These are phyloP conservation scores for Strobilomyces echinocephalus DNA, from an alignment of 768 basidiomycete genomes.

Conservation along the genomic window DNA sequence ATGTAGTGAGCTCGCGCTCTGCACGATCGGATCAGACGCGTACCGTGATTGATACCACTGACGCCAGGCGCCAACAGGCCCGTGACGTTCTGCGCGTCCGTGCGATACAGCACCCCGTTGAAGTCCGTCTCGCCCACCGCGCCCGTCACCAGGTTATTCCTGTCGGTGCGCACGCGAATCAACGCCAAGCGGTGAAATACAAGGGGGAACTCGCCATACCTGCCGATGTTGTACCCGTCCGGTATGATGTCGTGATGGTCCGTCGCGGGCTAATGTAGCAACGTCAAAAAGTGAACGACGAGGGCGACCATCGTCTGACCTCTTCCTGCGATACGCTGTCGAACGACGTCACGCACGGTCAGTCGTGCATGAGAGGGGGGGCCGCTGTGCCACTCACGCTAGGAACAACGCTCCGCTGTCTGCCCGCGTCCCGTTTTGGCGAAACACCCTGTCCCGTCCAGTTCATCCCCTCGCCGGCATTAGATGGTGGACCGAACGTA, in stretches of 20 bases:
- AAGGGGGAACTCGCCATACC: constrained; percentile 18
- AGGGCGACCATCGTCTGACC: constrained; percentile 12
- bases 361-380: neutral
- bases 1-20: neutral
- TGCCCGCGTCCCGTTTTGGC: constrained; percentile 55
- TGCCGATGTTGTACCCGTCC: constrained; percentile 48
- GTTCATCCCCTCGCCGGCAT: neutral
- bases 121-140: constrained; percentile 39
- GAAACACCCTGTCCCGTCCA: constrained; percentile 36
- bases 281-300: neutral
- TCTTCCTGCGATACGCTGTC: constrained; percentile 47
- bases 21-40: neutral
- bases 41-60: constrained; percentile 51
- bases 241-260: constrained; percentile 40
- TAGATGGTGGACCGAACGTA: constrained; percentile 4
- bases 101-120: constrained; percentile 43
- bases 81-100: constrained; percentile 42
- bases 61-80: constrained; percentile 52
- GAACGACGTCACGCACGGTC: neutral
- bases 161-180: constrained; percentile 8
- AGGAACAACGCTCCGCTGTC: constrained; percentile 51
- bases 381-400: constrained; percentile 37
- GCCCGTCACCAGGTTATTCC: constrained; percentile 35
- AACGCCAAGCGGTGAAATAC: neutral
- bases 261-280: constrained; percentile 19